Base-by-base conservation (phyloP, 2,329 filamentous ascomycete genomes). In the Colletotrichum sp. region DNA sequence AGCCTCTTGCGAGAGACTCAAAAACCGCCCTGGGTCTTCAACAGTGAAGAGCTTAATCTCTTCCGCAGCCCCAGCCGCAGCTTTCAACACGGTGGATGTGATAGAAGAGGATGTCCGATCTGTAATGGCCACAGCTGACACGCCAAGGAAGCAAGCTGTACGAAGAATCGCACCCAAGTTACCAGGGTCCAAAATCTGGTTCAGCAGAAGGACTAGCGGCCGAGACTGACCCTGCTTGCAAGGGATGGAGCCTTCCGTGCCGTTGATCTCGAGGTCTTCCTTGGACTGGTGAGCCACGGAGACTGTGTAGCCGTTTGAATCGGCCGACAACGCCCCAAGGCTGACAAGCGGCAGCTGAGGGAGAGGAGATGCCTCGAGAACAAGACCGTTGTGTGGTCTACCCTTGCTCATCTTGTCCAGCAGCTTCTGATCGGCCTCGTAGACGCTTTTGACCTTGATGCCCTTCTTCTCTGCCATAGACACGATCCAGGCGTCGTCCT, bases 131-230 rank as follows among this genome's bases (percentile, higher is more conserved):
- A 99, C 91, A 6, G 95, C 96, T 71, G 96, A 95, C 7, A 95
- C 93, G 26, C 96, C 96, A n/a, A 99, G 91, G 84, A 97, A 99
- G 81, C 95, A 94, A 4, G 96, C 95, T 7, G 95, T 95, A 44
- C 97, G 94, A 59, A 99, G 89, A 76, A 99, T 96, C 26, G 93
- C 95, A 57, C 97, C 97, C 1, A 99, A 87, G 82, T 99, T 99
- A 30, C 95, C 96, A 1, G 96, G 94, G 81, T 99, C 96, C 12
- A 95, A 86, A 49, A 98, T 93, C 70, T 93, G 91, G 79, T 97
- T 93, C 3, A 97, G 87, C 36, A 96, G 86, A 3, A 98, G 86
- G 10, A 98, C 88, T 34, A 98, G 88, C 0, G 95, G 95, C 67
- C 93, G 91, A 71, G 91, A 87, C n/a, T 81, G 80, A 30, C 83